Evolutionary conservation across 345 rosid species (phyloP).

Genomic region (Lumnitzera racemosa): DNA sequence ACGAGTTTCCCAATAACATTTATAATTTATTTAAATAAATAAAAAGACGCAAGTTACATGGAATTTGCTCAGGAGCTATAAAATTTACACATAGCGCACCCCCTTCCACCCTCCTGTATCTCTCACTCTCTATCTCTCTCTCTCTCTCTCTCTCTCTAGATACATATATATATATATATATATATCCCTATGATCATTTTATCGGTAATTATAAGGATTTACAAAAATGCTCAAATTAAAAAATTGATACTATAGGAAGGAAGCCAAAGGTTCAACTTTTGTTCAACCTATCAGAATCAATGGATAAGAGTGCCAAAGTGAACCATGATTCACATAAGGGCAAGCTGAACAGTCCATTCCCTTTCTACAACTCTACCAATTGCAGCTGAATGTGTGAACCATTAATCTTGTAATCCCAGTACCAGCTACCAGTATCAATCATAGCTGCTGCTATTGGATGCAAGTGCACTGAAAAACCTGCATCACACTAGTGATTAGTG

Average conservation of each 20-base stretch:
- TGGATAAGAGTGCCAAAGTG: conserved; percentile 12
- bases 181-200: too few relatives aligned
- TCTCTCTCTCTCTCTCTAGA: too few relatives aligned
- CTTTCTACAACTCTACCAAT: conserved; percentile 32
- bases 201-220: not conserved
- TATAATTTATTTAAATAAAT: too few relatives aligned
- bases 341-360: conserved; percentile 1
- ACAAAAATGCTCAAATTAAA: conserved; percentile 10
- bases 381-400: conserved; percentile 57
- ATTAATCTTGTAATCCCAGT: conserved; percentile 63
- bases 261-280: conserved; percentile 39
- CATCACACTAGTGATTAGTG: not conserved
- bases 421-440: conserved; percentile 81
- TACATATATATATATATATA: too few relatives aligned
- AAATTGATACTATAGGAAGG: conserved; percentile 3
- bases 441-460: conserved; percentile 36
- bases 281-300: conserved; percentile 37
- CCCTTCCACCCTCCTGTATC: too few relatives aligned
- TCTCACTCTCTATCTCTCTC: too few relatives aligned
- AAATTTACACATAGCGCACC: too few relatives aligned
- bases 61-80: too few relatives aligned
- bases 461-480: conserved; percentile 50
- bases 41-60: too few relatives aligned
- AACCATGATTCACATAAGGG: conserved; percentile 45
- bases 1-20: too few relatives aligned